Evolutionary conservation across 495 filamentous ascomycete genomes (phyloP).

Genomic region (Neurospora discreta): DNA sequence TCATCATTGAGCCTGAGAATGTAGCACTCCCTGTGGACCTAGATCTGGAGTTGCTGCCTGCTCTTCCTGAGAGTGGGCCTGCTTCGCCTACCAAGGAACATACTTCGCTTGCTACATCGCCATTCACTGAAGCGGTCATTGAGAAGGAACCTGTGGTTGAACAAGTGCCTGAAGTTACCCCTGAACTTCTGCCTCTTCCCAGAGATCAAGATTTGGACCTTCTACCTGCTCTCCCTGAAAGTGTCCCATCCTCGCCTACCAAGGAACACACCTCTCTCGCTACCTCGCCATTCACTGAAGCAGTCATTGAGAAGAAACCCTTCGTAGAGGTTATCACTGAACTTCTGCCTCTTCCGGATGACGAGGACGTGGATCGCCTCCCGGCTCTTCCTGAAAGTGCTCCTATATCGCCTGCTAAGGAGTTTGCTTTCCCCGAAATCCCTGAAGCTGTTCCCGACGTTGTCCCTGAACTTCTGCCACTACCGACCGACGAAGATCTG

Average conservation of each 20-base stretch:
- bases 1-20: background rate
- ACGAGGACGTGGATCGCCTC: too few relatives aligned
- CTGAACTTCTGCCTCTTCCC: background rate
- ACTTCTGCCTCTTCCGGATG: background rate
- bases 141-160: background rate
- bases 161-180: background rate
- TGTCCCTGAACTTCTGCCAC: background rate
- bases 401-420: too few relatives aligned
- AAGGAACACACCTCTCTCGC: too few relatives aligned
- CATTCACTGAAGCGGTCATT: background rate
- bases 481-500: slow-evolving; percentile 8
- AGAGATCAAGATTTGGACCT: too few relatives aligned
- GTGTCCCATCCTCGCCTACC: too few relatives aligned
- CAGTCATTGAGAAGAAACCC: background rate
- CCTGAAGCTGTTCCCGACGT: background rate
- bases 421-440: too few relatives aligned
- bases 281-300: background rate
- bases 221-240: too few relatives aligned
- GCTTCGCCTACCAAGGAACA: background rate
- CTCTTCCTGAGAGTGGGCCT: slow-evolving; percentile 1
- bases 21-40: background rate
- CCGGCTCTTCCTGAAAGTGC: too few relatives aligned
- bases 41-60: background rate
- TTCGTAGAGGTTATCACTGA: background rate
- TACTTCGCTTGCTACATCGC: background rate